These are phyloP conservation scores for Papilionanthe hybrid DNA, from an alignment of 116 monocot species.

Conservation along the genomic window DNA sequence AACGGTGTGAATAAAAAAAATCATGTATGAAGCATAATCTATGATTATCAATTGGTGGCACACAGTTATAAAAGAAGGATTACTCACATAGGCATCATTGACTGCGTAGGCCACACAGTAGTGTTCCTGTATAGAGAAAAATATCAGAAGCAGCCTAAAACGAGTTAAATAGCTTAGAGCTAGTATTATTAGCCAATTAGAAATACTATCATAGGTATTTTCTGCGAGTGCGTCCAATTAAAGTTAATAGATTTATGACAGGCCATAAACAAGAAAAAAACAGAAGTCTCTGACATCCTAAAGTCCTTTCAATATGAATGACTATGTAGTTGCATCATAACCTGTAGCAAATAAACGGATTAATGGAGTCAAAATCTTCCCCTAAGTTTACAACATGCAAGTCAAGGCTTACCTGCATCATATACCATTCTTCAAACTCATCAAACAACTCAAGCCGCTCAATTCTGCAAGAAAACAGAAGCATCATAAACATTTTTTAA, in stretches of 20 bases:
- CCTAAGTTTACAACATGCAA: neutral
- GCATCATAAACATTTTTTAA: neutral
- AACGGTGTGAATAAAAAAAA: neutral
- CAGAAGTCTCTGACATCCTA: neutral
- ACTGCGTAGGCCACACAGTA: constrained; percentile 85
- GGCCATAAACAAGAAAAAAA: neutral
- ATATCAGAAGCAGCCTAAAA: constrained; percentile 6
- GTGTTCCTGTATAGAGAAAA: constrained; percentile 64
- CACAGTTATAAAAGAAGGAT: neutral
- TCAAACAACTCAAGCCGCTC: constrained; percentile 94
- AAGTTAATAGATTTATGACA: neutral
- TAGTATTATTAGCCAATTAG: neutral
- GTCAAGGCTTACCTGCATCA: constrained; percentile 87
- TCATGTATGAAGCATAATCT: neutral
- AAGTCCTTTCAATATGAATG: neutral
- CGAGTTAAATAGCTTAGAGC: neutral
- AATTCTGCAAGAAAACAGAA: constrained; percentile 46
- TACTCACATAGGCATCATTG: constrained; percentile 84
- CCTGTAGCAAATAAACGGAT: neutral
- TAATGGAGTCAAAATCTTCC: neutral
- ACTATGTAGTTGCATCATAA: neutral
- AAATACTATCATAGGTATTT: neutral
- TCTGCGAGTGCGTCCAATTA: neutral
- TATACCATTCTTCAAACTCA: constrained; percentile 99
- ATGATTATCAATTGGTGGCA: neutral